phyloP scores from a whole-genome alignment of 2,329 filamentous ascomycete genomes.

The Fusarium dimerum region DNA sequence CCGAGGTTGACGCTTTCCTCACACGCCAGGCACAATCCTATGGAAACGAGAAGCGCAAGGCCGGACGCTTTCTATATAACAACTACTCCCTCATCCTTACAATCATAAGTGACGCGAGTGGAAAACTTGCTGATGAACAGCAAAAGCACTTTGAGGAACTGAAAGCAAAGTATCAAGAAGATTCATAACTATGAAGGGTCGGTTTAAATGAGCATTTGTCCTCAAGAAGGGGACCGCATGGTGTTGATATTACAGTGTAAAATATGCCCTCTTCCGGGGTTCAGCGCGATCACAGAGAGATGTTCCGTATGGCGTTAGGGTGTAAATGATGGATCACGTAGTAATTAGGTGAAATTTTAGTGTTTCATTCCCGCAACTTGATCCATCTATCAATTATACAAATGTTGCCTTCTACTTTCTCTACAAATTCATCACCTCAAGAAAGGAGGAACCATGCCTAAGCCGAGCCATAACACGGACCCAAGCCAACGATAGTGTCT shows the following conservation, averaged over 20 bases:
- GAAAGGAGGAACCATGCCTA: neutral
- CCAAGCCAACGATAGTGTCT: neutral
- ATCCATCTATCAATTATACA: neutral
- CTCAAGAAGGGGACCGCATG: conserved; percentile 1
- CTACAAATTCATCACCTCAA: neutral
- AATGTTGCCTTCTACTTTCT: neutral
- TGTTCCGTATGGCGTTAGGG: conserved; percentile 27
- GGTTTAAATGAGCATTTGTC: neutral
- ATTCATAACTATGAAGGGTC: conserved; percentile 9
- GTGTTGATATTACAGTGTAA: conserved; percentile 5
- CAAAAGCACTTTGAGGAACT: conserved; percentile 72
- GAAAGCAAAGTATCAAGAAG: conserved; percentile 58
- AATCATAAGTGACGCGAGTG: conserved; percentile 78
- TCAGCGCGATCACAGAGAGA: conserved; percentile 17
- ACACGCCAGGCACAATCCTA: conserved; percentile 75
- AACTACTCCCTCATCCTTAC: conserved; percentile 95
- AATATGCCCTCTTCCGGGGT: conserved; percentile 5
- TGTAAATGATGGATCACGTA: conserved; percentile 17
- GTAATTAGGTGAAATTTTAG: conserved; percentile 6
- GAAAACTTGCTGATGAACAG: conserved; percentile 74
- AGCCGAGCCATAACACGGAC: too few relatives aligned
- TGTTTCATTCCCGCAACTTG: neutral
- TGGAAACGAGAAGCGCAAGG: conserved; percentile 71
- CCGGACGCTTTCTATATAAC: conserved; percentile 87
- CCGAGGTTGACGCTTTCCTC: conserved; percentile 83